Base-by-base conservation (phyloP, 2,329 filamentous ascomycete species). In the Hypoxylon sp. region DNA sequence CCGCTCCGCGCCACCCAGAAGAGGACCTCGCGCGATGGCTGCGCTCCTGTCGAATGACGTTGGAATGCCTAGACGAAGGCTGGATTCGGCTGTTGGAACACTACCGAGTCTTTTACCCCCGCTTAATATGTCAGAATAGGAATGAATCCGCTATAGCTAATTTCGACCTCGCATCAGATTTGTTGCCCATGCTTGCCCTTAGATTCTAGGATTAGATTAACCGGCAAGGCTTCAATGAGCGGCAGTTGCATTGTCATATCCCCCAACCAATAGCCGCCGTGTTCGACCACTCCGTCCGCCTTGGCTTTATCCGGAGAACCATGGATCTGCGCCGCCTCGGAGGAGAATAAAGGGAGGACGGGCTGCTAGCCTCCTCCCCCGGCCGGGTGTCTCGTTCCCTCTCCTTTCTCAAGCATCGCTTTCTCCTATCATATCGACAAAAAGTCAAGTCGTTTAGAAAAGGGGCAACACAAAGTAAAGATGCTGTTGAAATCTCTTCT, bases 401-500 rank as follows among this genome's bases (percentile, higher is more conserved):
- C 61, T 62, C 62, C 29, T 42, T 62, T 57, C 55, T 31, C 60
- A 71, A 50, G 39, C 44, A 54, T 39, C 29, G 57, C 44, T 46
- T 11, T 57, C 42, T 52, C 37, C 24, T 26, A 59, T 22, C 39
- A 42, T 8, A 44, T 11, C 17, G 39, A 31, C 29, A 31, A 31
- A 9, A 31, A 31, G 22, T 19, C 47, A 33, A 54, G 17, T 33
- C 11, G n/a, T 39, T 17, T 31, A 51, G 29, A 48, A 29, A 31
- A 63, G 39, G 17, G 60, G 66, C 22, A 59, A 71, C 46, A 64
- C n/a, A 22, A 53, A 59, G 57, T 17, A 63, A 75, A 66, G 33
- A 79, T 79, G 78, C 65, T 73, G 63, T 60, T 76, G 57, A 79
- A 78, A 71, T 63, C 72, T 37, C 68, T 78, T 33, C 60, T 77